phyloP scores from a whole-genome alignment of 495 filamentous ascomycete species.

The Talaromyces nanjingensis region DNA sequence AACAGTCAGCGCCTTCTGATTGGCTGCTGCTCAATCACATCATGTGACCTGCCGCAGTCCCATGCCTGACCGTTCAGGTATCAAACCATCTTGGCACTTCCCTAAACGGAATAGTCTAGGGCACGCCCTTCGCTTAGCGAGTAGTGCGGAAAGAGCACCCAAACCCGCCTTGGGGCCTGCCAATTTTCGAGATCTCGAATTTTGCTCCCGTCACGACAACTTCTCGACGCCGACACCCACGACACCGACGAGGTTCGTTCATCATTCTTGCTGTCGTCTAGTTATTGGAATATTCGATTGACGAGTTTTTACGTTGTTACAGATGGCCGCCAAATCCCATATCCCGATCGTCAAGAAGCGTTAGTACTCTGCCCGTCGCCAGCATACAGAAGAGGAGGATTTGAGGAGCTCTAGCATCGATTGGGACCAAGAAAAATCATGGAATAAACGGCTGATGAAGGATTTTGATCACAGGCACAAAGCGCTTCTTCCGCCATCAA shows the following conservation, averaged over 20 bases:
- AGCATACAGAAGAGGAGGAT: background rate
- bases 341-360: slow-evolving; percentile 99
- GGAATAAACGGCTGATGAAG: slow-evolving; percentile 21
- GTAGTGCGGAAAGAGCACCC: slow-evolving; percentile 31
- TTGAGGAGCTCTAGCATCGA: slow-evolving; percentile 4
- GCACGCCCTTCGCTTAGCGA: slow-evolving; percentile 34
- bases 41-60: background rate
- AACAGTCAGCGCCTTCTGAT: background rate
- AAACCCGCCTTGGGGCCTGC: slow-evolving; percentile 21
- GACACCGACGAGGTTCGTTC: slow-evolving; percentile 10
- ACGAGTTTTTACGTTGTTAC: slow-evolving; percentile 5
- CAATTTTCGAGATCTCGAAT: slow-evolving; percentile 35
- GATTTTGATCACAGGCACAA: slow-evolving; percentile 54
- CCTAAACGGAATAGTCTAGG: slow-evolving; percentile 5
- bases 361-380: slow-evolving; percentile 45
- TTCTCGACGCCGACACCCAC: slow-evolving; percentile 36
- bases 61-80: background rate
- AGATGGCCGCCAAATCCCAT: slow-evolving; percentile 99
- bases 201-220: slow-evolving; percentile 42
- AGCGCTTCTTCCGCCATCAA: slow-evolving; percentile 92
- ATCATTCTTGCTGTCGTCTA: background rate
- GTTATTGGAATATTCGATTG: background rate
- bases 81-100: background rate
- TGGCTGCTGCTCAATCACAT: background rate
- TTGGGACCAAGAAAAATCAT: background rate